Base-by-base conservation (phyloP, 2,329 filamentous ascomycete genomes). In the Aplosporella prunicola region DNA sequence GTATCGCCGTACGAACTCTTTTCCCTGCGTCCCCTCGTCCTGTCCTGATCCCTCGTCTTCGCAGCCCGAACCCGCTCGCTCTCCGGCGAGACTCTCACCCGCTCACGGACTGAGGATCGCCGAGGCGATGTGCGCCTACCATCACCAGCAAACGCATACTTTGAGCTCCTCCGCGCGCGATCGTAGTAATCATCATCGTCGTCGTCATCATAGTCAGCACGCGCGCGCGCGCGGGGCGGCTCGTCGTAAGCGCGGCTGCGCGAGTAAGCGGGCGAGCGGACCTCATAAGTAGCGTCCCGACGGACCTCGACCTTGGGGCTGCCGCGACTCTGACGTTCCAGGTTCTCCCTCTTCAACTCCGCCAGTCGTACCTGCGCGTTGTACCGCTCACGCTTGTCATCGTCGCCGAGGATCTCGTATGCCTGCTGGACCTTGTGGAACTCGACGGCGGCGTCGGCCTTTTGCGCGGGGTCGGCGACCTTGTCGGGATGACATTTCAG, bases 391-490 rank as follows among this genome's bases (percentile, higher is more conserved):
- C 85, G 71, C 55, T 80, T 76, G 5, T 66, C 69, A 18, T 89
- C 82, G 55, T 95, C 80, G 52, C 77, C 83, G 43, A 98, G 74
- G 20, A 91, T 69, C 61, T 96, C 91, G 62, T 94, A 98, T 34
- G 91, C 88, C 51, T 88, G 77, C 59, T 95, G 88, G 22, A 96
- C 84, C 56, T 78, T 79, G 61, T 95, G 87, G 53, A 96, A 98
- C 61, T 93, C 80, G 49, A 86, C 80, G 50, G 83, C 78, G 59
- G 88, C 93, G 49, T 76, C 67, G 42, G 77, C 76, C 62, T 91
- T 93, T 51, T 82, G 67, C 11, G 76, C 68, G 36, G 80, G 77
- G 51, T 93, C 77, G 47, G 86, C 80, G 45, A 93, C 76, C 64
- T 94, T 93, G 68, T 95, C 88, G 22, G 88, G 88, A 50, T 95